Evolutionary conservation across 768 basidiomycete genomes (phyloP).

Genomic region (Hypholoma sublateritium): DNA sequence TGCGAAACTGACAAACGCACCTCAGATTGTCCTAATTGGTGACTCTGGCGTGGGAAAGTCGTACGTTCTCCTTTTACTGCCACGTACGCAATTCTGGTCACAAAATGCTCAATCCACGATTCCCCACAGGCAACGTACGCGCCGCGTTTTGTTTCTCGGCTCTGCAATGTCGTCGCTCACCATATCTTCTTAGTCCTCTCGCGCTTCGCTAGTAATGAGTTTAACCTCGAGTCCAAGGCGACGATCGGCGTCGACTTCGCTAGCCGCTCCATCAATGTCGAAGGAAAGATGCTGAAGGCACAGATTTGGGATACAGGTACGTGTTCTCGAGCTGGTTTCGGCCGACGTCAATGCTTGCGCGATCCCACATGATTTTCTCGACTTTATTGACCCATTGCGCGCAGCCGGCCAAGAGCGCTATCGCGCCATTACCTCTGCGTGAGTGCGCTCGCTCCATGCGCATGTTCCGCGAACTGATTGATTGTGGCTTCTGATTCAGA

Average conservation of each 20-base stretch:
- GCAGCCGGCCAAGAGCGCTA: conserved; percentile 96
- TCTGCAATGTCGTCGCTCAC: neutral
- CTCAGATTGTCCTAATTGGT: conserved; percentile 99
- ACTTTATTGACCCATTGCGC: conserved; percentile 1
- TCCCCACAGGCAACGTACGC: neutral
- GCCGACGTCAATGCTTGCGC: too few species aligned
- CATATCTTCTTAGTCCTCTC: conserved; percentile 75
- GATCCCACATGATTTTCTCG: neutral
- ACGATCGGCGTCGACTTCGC: conserved; percentile 99
- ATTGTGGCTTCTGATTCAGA: conserved; percentile 35
- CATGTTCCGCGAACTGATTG: neutral
- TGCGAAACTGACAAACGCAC: neutral
- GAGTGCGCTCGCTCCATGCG: conserved; percentile 26
- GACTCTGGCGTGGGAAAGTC: conserved; percentile 99
- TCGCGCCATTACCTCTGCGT: conserved; percentile 97
- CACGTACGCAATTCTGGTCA: neutral
- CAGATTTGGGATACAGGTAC: conserved; percentile 99
- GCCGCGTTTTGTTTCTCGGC: too few species aligned
- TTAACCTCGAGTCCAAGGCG: conserved; percentile 98
- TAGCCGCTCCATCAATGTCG: conserved; percentile 92
- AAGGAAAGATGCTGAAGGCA: conserved; percentile 95
- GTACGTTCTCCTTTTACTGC: conserved; percentile 52
- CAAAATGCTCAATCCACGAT: neutral
- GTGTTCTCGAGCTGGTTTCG: conserved; percentile 29
- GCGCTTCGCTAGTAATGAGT: conserved; percentile 99